Base-by-base conservation (phyloP, 2,329 filamentous ascomycete species). In the Penicillium sp. region DNA sequence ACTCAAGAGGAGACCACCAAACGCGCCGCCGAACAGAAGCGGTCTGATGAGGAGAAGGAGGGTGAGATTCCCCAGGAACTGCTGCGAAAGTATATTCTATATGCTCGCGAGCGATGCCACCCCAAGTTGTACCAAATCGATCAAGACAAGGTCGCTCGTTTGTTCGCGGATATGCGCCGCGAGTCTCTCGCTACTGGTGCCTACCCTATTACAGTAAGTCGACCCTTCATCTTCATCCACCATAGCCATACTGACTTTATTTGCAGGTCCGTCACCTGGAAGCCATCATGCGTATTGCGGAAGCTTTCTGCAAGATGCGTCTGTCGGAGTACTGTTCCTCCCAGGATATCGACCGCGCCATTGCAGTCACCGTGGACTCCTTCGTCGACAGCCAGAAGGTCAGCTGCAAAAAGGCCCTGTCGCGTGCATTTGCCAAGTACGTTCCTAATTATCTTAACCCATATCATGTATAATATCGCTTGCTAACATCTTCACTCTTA, bases 61-160 rank as follows among this genome's bases (percentile, higher is more conserved):
- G 87, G 88, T 49, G 88, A 94, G 59, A 95, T 99, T 51, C 86
- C 92, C 0, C 94, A 99, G 71, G 91, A 94, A 65, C 79, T 99
- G 42, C 79, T 99, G 62, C 83, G 94, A 61, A 99, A 99, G 77
- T 99, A 97, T 74, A 99, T 99, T 64, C 82, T 97, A 16, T 99
- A 97, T 68, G 92, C 94, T 0, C 84, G 93, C 28, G 92, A 97
- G 73, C 89, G 88, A 67, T 95, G 91, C 74, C 84, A 84, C 50
- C 94, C 94, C 8, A 97, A 96, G 77, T 83, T 99, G 8, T 96
- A 97, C 72, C 91, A 97, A 71, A 96, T 99, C 75, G 94, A 99
- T 64, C 91, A 97, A 72, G 94, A 97, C 77, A 99, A 99, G 79
- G 86, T 99, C 28, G 90, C 94, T 2, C 84, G 93, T 47, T 81